A percentile compares a stretch with the other conserved stretches of the same genome.
Evolutionary conservation across 192 early-diverging fungal species (phyloP).

Genomic region (Coemansia nantahalensis): DNA sequence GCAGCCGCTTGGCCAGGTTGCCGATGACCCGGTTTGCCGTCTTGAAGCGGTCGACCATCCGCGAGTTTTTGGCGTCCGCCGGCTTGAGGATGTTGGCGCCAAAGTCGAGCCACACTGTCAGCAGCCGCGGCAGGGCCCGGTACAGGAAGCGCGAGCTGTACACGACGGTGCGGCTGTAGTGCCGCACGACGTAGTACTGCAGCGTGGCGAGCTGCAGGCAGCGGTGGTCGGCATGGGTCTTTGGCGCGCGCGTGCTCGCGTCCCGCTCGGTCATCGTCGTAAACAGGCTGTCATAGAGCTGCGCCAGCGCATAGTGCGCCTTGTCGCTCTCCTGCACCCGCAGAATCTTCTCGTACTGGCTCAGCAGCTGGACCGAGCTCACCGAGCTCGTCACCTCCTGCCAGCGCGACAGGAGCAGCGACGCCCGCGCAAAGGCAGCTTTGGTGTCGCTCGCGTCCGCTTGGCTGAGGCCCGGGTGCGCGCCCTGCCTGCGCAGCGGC

Average conservation of each 20-base stretch:
- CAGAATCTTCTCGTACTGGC: conserved; percentile 29
- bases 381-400: conserved; percentile 34
- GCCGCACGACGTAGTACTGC: conserved; percentile 46
- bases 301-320: conserved; percentile 43
- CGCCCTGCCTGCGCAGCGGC: neutral
- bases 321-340: conserved; percentile 46
- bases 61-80: conserved; percentile 42
- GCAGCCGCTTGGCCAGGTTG: conserved; percentile 58
- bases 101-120: conserved; percentile 84
- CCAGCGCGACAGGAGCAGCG: conserved; percentile 33
- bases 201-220: conserved; percentile 26
- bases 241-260: conserved; percentile 3
- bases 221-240: conserved; percentile 23
- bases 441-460: conserved; percentile 8
- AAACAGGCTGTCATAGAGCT: conserved; percentile 38
- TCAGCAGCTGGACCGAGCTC: conserved; percentile 9
- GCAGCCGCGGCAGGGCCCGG: conserved; percentile 76
- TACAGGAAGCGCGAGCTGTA: conserved; percentile 77
- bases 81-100: conserved; percentile 41
- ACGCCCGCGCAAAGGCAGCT: conserved; percentile 35
- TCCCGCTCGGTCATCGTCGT: conserved; percentile 17
- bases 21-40: conserved; percentile 53
- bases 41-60: conserved; percentile 48
- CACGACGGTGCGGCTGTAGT: conserved; percentile 55
- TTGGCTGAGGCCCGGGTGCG: neutral